These are phyloP conservation scores for Allomyces macrogynus DNA, from an alignment of 192 early-diverging fungal species.

Conservation along the genomic window DNA sequence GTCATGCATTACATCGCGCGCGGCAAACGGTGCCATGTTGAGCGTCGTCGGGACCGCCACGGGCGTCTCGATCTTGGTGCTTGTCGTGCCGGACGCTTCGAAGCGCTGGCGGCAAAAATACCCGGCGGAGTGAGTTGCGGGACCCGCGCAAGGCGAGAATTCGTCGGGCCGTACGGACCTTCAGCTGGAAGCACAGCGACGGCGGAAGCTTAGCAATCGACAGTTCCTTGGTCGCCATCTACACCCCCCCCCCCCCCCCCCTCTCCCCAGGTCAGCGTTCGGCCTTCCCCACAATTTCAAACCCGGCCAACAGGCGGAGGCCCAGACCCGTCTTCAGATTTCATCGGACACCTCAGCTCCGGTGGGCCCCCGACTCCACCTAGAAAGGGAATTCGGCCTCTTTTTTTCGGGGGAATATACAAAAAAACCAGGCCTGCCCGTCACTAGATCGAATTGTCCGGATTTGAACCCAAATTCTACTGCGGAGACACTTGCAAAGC, in stretches of 20 bases:
- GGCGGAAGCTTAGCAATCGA: conserved; percentile 68
- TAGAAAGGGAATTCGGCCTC: too few relatives aligned
- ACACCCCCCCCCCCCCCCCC: neutral
- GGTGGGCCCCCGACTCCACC: too few relatives aligned
- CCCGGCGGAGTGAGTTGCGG: neutral
- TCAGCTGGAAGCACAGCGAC: conserved; percentile 77
- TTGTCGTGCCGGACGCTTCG: conserved; percentile 40
- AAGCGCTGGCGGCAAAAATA: conserved; percentile 46
- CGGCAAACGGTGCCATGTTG: conserved; percentile 67
- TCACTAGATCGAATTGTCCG: too few relatives aligned
- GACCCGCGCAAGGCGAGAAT: neutral
- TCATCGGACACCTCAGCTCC: too few relatives aligned
- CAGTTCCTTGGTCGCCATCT: conserved; percentile 64
- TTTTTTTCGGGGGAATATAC: too few relatives aligned
- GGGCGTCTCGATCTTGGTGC: conserved; percentile 68
- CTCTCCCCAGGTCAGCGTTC: neutral
- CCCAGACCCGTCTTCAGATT: too few relatives aligned
- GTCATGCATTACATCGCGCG: conserved; percentile 20
- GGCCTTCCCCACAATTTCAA: neutral
- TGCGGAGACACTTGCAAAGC: too few relatives aligned
- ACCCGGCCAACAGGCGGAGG: too few relatives aligned
- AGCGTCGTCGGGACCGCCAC: conserved; percentile 64
- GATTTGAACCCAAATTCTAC: too few relatives aligned
- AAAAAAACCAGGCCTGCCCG: too few relatives aligned
- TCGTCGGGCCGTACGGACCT: conserved; percentile 22